Conservation (phyloP, 805 yeast genomes). For the Sugiyamaella lignohabitans region DNA sequence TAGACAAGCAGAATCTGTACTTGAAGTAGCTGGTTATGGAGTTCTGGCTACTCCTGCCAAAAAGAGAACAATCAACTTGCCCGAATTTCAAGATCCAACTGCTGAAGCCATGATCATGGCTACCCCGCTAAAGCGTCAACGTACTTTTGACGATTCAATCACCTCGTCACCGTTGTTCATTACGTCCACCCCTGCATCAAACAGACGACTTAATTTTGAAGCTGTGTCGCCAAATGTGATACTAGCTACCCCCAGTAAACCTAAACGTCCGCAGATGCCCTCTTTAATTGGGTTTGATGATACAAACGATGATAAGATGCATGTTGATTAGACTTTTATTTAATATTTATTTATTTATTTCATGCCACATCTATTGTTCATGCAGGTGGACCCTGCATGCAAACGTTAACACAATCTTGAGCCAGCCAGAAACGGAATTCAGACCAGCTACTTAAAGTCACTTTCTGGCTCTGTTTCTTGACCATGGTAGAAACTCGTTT, state of each 20-base stretch:
- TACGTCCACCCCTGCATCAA: conserved; percentile 3
- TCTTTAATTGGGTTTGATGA: no score
- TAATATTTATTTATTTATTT: conserved; percentile 5
- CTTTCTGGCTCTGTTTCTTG: no score
- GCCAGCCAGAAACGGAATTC: no score
- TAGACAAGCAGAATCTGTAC: background rate
- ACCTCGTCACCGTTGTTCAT: conserved; percentile 2
- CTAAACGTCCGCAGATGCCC: background rate
- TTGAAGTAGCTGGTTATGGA: conserved; percentile 12
- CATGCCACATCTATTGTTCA: background rate
- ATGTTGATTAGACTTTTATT: conserved; percentile 2
- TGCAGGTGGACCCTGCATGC: no score
- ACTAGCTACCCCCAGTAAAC: conserved; percentile 3
- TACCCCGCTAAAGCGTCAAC: conserved; percentile 4
- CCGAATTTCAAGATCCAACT: conserved; percentile 9
- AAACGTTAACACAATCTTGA: no score
- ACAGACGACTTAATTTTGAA: background rate
- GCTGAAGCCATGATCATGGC: conserved; percentile 1
- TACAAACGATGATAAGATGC: conserved; percentile 3
- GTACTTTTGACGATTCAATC: background rate
- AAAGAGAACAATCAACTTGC: conserved; percentile 10
- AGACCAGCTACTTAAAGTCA: no score
- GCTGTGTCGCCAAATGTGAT: conserved; percentile 1
- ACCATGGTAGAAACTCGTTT: no score
- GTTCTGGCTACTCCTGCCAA: conserved; percentile 15